Base-by-base conservation (phyloP, 1,139 yeast genomes). In the Taphrina communis region DNA sequence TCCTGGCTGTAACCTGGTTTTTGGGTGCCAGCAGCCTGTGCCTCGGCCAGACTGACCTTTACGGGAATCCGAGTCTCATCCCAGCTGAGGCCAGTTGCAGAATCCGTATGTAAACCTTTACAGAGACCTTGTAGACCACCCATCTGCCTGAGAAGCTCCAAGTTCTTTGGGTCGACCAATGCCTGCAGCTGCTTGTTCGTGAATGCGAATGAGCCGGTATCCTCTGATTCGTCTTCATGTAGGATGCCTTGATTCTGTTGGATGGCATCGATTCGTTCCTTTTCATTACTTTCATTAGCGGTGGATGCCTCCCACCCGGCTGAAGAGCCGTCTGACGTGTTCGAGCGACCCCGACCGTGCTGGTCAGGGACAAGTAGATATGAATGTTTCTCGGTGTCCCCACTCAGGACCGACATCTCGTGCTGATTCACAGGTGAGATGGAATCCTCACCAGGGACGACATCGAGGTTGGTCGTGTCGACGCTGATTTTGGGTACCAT, bases 111-210 rank as follows among this genome's bases (percentile, higher is more conserved):
- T 19, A 80, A 75, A 5, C 75, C 74, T 11, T 65, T 59, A 8
- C 75, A 76, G 8, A 80, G 75, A 11, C 76, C 76, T 1, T 72
- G 73, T 25, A 77, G 72, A 5, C 80, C 80, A 36, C 80, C 80
- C 42, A 78, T 70, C 25, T 74, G 77, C 35, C 73, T 66, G 56
- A 81, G 72, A 14, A 80, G 76, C 65, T 75, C 77, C 6, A 80
- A 76, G 65, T 79, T 78, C 67, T 80, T 80, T n/a, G 82, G 81
- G 69, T 81, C 83, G 17, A 78, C 74, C 48, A 81, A 75, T 7
- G 77, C 73, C 53, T 74, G 73, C 44, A 81, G 76, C 71, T 80
- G 81, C 51, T 73, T 75, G 4, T 77, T 76, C 6, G 76, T 73
- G 36, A 77, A 69, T 31, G 74, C 73, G 69, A 73, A 74, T 6